A percentile compares a stretch with the other conserved stretches of the same genome.
Conservation (phyloP, 83 land plant species). For the Larix sibirica region DNA sequence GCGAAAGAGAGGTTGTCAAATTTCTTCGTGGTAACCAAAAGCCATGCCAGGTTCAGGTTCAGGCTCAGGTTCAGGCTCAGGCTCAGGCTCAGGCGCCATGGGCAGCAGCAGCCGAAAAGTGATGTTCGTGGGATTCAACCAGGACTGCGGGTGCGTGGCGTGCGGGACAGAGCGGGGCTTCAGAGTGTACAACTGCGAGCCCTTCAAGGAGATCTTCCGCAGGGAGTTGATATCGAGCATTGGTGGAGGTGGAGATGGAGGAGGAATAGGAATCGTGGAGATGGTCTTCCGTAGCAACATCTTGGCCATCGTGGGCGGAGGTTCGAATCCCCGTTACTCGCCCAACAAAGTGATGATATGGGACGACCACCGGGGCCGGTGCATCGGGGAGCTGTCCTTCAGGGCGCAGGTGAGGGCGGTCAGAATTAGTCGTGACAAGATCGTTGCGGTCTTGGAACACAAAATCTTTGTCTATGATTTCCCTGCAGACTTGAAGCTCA, state of each 20-base stretch:
- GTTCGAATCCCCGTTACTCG: conserved; percentile 62
- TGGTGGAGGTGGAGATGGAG: conserved; percentile 22
- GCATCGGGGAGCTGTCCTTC: conserved; percentile 89
- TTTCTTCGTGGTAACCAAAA: too few relatives aligned
- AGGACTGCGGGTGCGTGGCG: conserved; percentile 30
- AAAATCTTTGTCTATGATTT: conserved; percentile 17
- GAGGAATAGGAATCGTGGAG: conserved; percentile 83
- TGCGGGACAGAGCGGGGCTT: conserved; percentile 40
- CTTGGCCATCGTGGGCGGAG: conserved; percentile 82
- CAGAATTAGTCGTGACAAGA: conserved; percentile 5
- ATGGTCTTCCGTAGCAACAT: conserved; percentile 81
- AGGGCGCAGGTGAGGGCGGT: conserved; percentile 72
- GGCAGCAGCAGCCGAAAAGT: conserved; percentile 15
- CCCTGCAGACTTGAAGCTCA: conserved; percentile 9
- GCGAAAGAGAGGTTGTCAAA: too few relatives aligned
- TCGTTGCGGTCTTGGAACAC: conserved; percentile 16
- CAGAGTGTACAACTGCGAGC: conserved; percentile 38
- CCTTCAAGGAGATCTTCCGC: conserved; percentile 36
- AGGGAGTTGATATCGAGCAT: conserved; percentile 14
- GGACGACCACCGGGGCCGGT: conserved; percentile 85
- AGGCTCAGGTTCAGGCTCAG: not conserved
- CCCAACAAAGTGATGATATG: conserved; percentile 89
- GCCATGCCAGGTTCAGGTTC: too few relatives aligned
- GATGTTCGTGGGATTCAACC: conserved; percentile 37
- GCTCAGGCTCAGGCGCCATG: not conserved